A percentile compares a stretch with the other conserved stretches of the same genome.
These are phyloP conservation scores for Talaromyces liani DNA, from an alignment of 495 filamentous ascomycete genomes.

Conservation along the genomic window DNA sequence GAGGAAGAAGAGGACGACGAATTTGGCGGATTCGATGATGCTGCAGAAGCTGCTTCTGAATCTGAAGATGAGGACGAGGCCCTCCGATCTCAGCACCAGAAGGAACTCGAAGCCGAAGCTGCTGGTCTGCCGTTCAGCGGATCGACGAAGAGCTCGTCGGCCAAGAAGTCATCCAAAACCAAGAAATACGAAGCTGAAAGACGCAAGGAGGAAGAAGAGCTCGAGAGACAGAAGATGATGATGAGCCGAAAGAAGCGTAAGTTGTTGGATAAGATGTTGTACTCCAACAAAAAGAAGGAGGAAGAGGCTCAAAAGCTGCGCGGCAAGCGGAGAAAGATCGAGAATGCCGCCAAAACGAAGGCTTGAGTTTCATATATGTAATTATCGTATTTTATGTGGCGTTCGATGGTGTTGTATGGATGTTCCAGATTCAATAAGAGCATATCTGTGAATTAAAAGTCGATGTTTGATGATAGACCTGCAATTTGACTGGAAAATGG, in stretches of 20 bases:
- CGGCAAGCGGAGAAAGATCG: constrained; percentile 80
- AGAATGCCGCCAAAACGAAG: constrained; percentile 45
- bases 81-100: constrained; percentile 58
- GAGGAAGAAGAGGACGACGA: constrained; percentile 33
- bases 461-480: neutral
- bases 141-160: constrained; percentile 32
- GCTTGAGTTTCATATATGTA: constrained; percentile 3
- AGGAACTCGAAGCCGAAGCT: constrained; percentile 87
- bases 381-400: neutral
- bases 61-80: constrained; percentile 49
- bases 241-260: constrained; percentile 87
- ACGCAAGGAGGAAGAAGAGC: constrained; percentile 71
- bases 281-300: constrained; percentile 77
- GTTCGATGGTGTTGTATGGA: neutral
- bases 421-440: neutral
- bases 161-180: constrained; percentile 52
- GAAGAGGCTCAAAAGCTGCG: constrained; percentile 68
- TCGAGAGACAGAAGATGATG: constrained; percentile 87
- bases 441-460: neutral
- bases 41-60: constrained; percentile 30
- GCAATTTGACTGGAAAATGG: neutral
- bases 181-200: constrained; percentile 62
- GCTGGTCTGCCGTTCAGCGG: constrained; percentile 45
- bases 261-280: constrained; percentile 86
- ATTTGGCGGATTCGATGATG: constrained; percentile 35